phyloP scores from a whole-genome alignment of 1,284 basidiomycete genomes.

The Apiotrichum sp. region DNA sequence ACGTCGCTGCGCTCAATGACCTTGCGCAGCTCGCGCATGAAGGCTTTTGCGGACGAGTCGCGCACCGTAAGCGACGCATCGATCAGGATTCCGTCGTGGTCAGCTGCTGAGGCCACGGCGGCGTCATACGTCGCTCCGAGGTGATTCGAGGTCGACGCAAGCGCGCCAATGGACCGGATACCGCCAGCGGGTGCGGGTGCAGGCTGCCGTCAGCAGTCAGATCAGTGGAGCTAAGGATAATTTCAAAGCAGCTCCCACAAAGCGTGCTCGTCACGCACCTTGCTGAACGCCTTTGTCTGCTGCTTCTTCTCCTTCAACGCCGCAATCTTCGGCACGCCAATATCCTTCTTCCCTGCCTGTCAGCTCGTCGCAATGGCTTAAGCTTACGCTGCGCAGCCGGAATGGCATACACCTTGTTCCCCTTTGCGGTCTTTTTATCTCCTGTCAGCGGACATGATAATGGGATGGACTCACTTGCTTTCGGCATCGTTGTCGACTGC shows the following conservation, averaged over 20 bases:
- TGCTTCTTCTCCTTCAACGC: conserved; percentile 33
- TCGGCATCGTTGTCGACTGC: conserved; percentile 40
- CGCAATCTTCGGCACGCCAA: conserved; percentile 67
- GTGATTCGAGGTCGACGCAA: conserved; percentile 13
- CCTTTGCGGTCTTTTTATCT: conserved; percentile 25
- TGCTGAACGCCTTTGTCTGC: conserved; percentile 47
- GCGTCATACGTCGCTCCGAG: conserved; percentile 34
- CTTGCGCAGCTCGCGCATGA: conserved; percentile 70
- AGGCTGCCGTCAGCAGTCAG: neutral
- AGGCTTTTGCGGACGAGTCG: conserved; percentile 57
- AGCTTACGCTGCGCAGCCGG: conserved; percentile 30
- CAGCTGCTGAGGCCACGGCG: conserved; percentile 48
- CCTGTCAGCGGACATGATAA: conserved; percentile 1
- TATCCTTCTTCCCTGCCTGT: conserved; percentile 59
- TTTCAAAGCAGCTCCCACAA: too few relatives aligned
- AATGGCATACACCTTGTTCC: conserved; percentile 35
- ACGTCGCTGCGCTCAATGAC: conserved; percentile 93
- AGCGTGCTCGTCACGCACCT: conserved; percentile 47
- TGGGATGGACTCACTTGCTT: conserved; percentile 32
- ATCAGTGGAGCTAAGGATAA: neutral
- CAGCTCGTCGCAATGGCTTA: neutral
- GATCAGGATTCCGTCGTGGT: conserved; percentile 33
- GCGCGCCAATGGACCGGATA: conserved; percentile 10
- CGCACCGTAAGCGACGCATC: conserved; percentile 55
- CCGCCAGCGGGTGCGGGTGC: conserved; percentile 5